Evolutionary conservation across 371 early-diverging fungal genomes (phyloP).

Genomic region (Mucor saturninus): DNA sequence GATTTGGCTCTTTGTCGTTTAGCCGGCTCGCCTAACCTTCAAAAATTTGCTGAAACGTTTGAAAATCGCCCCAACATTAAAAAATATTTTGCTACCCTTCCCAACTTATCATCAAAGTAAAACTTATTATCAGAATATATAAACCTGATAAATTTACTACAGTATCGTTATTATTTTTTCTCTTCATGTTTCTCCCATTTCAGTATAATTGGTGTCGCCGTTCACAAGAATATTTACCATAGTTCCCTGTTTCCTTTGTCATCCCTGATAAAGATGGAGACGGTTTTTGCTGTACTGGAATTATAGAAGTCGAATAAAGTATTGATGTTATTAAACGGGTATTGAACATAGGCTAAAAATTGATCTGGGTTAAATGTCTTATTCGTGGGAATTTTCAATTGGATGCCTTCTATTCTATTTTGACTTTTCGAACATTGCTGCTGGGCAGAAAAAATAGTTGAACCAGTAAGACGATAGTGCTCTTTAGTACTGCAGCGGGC

Average conservation of each 20-base stretch:
- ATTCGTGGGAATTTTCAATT: not conserved
- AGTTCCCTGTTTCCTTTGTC: no score
- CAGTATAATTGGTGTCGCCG: not conserved
- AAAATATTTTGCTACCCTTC: constrained; percentile 11
- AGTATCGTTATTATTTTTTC: no score
- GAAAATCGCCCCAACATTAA: constrained; percentile 28
- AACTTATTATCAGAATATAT: no score
- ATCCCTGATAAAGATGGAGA: no score
- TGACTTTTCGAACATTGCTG: not conserved
- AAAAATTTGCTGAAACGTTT: constrained; percentile 27
- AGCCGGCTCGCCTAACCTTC: constrained; percentile 26
- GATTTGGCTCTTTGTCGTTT: constrained; percentile 7
- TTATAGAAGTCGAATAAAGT: not conserved
- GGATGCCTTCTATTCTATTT: not conserved
- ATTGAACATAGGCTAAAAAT: not conserved
- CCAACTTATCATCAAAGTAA: not conserved
- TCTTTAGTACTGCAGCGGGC: not conserved
- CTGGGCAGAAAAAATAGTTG: not conserved
- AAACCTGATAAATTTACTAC: no score
- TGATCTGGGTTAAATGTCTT: not conserved
- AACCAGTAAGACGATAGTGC: constrained; percentile 1
- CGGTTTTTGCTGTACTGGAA: not conserved
- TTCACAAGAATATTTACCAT: no score
- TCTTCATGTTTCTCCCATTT: no score
- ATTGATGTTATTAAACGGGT: not conserved